phyloP scores from a whole-genome alignment of 768 basidiomycete species.

The Astraeus odoratus region DNA sequence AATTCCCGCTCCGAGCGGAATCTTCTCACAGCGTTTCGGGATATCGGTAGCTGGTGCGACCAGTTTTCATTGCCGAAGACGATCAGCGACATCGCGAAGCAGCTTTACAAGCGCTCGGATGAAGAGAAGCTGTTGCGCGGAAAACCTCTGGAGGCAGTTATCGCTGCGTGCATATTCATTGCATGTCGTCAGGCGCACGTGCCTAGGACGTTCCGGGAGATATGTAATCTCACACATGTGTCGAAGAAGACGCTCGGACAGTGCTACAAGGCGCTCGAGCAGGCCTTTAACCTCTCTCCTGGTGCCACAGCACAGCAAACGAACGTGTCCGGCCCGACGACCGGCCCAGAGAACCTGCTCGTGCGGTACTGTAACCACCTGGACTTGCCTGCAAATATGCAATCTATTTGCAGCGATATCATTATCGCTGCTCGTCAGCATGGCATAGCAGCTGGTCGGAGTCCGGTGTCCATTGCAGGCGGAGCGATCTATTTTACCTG shows the following conservation, averaged over 20 bases:
- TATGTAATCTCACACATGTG: constrained; percentile 88
- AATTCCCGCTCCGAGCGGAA: constrained; percentile 77
- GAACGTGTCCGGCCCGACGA: constrained; percentile 32
- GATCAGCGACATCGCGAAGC: constrained; percentile 94
- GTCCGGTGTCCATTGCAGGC: constrained; percentile 97
- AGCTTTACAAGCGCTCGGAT: constrained; percentile 94
- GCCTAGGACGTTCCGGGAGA: constrained; percentile 94
- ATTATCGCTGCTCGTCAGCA: constrained; percentile 73
- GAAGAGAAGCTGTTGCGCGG: constrained; percentile 91
- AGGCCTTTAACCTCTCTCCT: constrained; percentile 83
- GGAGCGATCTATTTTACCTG: constrained; percentile 94
- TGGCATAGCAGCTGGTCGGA: constrained; percentile 89
- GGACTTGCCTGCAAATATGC: constrained; percentile 74
- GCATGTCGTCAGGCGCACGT: constrained; percentile 94
- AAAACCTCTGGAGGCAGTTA: constrained; percentile 87
- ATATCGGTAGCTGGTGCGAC: constrained; percentile 93
- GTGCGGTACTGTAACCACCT: constrained; percentile 94
- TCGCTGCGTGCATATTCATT: constrained; percentile 97
- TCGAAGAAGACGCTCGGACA: constrained; percentile 94
- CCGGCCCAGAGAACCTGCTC: constrained; percentile 80
- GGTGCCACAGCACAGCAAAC: constrained; percentile 58
- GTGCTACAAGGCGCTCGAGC: constrained; percentile 84
- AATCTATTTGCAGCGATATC: constrained; percentile 78
- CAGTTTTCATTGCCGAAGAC: constrained; percentile 90
- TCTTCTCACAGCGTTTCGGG: constrained; percentile 81